Conservation (phyloP, 441 rosid species). For the Jatropha multifida region DNA sequence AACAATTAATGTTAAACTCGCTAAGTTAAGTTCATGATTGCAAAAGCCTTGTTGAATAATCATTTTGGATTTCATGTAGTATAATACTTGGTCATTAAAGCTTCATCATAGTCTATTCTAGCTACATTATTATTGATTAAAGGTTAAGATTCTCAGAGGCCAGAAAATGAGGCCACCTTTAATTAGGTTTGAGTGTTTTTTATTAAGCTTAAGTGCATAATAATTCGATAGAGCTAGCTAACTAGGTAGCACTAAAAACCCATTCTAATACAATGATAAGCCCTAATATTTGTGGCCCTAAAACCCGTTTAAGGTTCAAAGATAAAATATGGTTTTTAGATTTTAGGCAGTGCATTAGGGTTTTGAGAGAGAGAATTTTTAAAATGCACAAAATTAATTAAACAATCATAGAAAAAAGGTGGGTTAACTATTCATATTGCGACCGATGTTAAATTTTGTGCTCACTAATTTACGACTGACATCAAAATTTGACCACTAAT, state of each 20-base stretch:
- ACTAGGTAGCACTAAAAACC: too few relatives aligned
- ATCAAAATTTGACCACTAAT: too few relatives aligned
- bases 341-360: too few relatives aligned
- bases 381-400: too few relatives aligned
- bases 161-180: slow-evolving; percentile 7
- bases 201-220: too few relatives aligned
- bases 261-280: too few relatives aligned
- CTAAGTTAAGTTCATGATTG: slow-evolving; percentile 1
- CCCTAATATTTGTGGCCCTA: not conserved
- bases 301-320: not conserved
- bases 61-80: slow-evolving; percentile 3
- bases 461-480: too few relatives aligned
- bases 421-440: too few relatives aligned
- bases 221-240: not conserved
- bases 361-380: too few relatives aligned
- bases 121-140: not conserved
- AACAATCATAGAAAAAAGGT: too few relatives aligned
- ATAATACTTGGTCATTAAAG: slow-evolving; percentile 3
- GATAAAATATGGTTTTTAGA: not conserved
- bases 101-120: not conserved
- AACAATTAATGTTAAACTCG: not conserved
- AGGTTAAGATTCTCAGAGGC: not conserved
- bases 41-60: slow-evolving; percentile 6
- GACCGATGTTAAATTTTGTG: too few relatives aligned
- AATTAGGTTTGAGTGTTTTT: not conserved